Evolutionary conservation across 805 yeast genomes (phyloP).

Genomic region (Spathaspora hagerdaliae): DNA sequence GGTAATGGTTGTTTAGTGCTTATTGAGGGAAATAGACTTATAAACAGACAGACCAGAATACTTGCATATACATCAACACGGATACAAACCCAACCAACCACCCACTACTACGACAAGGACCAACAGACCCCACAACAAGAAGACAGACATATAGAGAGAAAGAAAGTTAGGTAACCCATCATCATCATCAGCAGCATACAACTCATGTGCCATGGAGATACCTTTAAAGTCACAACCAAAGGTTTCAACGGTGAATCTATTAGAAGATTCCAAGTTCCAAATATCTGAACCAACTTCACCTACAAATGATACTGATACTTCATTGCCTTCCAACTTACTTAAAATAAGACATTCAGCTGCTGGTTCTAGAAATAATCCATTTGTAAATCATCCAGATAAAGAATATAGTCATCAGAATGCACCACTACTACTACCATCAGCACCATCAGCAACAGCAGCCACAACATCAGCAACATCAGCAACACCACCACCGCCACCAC

Average conservation of each 20-base stretch:
- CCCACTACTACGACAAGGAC: too few species aligned
- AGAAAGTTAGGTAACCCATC: too few species aligned
- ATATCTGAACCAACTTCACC: background rate
- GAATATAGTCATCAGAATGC: too few species aligned
- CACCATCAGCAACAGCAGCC: background rate
- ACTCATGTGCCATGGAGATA: constrained; percentile 27
- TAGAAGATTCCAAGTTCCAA: constrained; percentile 20
- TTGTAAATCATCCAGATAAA: background rate
- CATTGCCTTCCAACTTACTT: background rate
- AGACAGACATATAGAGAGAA: too few species aligned
- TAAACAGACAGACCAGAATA: too few species aligned
- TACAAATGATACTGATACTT: background rate
- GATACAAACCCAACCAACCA: too few species aligned
- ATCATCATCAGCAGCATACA: constrained; percentile 1
- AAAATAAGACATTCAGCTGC: constrained; percentile 3
- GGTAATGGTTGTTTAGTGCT: too few species aligned
- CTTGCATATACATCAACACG: too few species aligned
- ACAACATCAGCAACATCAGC: background rate
- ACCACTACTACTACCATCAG: background rate
- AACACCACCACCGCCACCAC: background rate
- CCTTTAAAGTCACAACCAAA: constrained; percentile 38
- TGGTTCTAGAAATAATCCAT: background rate
- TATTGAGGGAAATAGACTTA: too few species aligned
- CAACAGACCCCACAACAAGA: too few species aligned
- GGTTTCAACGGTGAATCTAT: constrained; percentile 30